These are phyloP conservation scores for Yamadazyma paraphyllophila DNA, from an alignment of 805 yeast species.

Conservation along the genomic window DNA sequence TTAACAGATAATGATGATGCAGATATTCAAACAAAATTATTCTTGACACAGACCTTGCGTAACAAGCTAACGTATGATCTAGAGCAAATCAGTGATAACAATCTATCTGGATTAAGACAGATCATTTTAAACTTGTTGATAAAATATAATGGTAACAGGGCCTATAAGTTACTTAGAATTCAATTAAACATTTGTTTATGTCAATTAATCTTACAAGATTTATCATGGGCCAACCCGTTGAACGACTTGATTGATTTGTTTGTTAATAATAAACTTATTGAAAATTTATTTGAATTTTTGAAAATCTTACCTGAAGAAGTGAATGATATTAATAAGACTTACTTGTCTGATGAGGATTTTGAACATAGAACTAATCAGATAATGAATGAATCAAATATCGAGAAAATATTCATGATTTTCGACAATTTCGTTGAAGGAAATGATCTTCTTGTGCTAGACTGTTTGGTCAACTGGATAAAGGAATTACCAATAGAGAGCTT, in stretches of 20 bases:
- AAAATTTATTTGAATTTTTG: constrained; percentile 69
- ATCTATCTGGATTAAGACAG: constrained; percentile 61
- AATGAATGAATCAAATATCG: constrained; percentile 54
- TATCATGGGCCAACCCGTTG: constrained; percentile 70
- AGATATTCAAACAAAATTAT: constrained; percentile 63
- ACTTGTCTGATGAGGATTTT: constrained; percentile 80
- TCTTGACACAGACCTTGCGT: constrained; percentile 88
- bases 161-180: constrained; percentile 62
- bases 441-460: constrained; percentile 51
- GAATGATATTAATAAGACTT: constrained; percentile 69
- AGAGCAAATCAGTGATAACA: constrained; percentile 63
- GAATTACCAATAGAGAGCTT: constrained; percentile 77
- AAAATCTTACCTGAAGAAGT: constrained; percentile 91
- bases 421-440: constrained; percentile 44
- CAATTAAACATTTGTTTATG: constrained; percentile 83
- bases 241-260: constrained; percentile 34
- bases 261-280: constrained; percentile 9
- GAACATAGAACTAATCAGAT: constrained; percentile 60
- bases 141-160: constrained; percentile 30
- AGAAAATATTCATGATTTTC: constrained; percentile 62
- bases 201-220: constrained; percentile 73
- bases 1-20: constrained; percentile 34
- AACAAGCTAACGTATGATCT: constrained; percentile 84
- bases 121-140: constrained; percentile 60
- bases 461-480: constrained; percentile 86